Conservation (phyloP, 148 eudicot species). For the Agrostemma githago region DNA sequence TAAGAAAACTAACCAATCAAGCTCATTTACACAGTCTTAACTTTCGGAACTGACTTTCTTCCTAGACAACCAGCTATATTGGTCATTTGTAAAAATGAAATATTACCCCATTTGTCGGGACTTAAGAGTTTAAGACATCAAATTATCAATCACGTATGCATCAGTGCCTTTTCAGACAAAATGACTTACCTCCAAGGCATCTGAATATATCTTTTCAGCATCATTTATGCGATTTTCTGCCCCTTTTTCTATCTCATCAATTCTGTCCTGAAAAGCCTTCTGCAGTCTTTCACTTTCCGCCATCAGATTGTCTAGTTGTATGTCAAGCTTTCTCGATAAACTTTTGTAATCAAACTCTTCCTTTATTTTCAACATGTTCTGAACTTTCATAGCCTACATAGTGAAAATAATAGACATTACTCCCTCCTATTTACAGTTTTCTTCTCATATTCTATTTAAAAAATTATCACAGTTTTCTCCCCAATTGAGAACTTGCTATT, state of each 20-base stretch:
- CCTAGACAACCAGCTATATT: too few relatives aligned
- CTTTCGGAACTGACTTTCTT: not conserved
- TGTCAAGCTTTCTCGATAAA: slow-evolving; percentile 84
- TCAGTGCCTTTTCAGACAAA: not conserved
- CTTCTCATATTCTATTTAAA: too few relatives aligned
- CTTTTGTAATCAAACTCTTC: slow-evolving; percentile 96
- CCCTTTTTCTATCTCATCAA: slow-evolving; percentile 56
- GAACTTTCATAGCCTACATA: slow-evolving; percentile 74
- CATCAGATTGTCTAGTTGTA: slow-evolving; percentile 83
- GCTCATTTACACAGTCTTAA: not conserved
- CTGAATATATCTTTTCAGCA: slow-evolving; percentile 62
- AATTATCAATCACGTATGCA: not conserved
- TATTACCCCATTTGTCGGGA: not conserved
- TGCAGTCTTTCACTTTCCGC: slow-evolving; percentile 92
- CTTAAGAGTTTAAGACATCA: not conserved
- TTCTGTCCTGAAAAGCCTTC: slow-evolving; percentile 70
- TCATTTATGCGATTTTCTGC: slow-evolving; percentile 60
- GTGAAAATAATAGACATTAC: slow-evolving; percentile 4
- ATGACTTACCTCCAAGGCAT: slow-evolving; percentile 61
- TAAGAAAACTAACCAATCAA: too few relatives aligned
- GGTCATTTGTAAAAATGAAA: not conserved
- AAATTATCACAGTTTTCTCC: too few relatives aligned
- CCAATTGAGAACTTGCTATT: too few relatives aligned
- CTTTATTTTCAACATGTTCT: slow-evolving; percentile 89
- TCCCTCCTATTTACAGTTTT: too few relatives aligned